Conservation (phyloP, 306 rosid genomes). For the Rosa lucieae region DNA sequence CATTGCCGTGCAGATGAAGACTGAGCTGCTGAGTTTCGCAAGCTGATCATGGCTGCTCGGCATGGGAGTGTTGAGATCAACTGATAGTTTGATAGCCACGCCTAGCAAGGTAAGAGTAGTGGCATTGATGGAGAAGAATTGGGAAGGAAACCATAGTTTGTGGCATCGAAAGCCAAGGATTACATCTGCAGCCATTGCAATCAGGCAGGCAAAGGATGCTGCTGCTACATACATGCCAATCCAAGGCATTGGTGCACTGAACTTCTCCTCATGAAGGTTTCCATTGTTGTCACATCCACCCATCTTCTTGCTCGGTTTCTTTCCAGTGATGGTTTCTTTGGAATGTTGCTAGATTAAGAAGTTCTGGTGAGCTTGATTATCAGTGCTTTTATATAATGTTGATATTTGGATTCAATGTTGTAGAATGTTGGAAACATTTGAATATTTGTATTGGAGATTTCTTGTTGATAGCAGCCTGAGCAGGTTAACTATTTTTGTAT, state of each 20-base stretch:
- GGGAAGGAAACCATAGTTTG: slow-evolving; percentile 80
- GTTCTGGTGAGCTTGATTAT: not conserved
- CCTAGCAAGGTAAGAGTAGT: slow-evolving; percentile 73
- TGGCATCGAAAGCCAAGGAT: slow-evolving; percentile 44
- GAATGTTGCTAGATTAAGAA: not conserved
- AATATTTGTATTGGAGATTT: not conserved
- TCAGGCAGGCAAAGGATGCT: slow-evolving; percentile 62
- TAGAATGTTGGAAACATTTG: not conserved
- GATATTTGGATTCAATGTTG: not conserved
- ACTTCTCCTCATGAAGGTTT: slow-evolving; percentile 53
- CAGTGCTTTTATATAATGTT: not conserved
- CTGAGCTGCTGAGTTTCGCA: slow-evolving; percentile 71
- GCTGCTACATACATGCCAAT: slow-evolving; percentile 78
- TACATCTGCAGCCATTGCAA: slow-evolving; percentile 64
- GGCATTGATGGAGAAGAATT: slow-evolving; percentile 66
- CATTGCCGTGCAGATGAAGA: slow-evolving; percentile 67
- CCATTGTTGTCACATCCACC: slow-evolving; percentile 60
- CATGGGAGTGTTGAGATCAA: slow-evolving; percentile 85
- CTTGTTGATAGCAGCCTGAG: slow-evolving; percentile 15
- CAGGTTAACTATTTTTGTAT: slow-evolving; percentile 9
- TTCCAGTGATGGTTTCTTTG: not conserved
- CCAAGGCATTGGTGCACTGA: slow-evolving; percentile 92
- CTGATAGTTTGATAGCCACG: slow-evolving; percentile 56
- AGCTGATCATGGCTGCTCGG: slow-evolving; percentile 76
- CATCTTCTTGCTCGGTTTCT: slow-evolving; percentile 33